These are phyloP conservation scores for Phytophthora boehmeriae DNA, from an alignment of 352 stramenopile genomes.

Conservation along the genomic window DNA sequence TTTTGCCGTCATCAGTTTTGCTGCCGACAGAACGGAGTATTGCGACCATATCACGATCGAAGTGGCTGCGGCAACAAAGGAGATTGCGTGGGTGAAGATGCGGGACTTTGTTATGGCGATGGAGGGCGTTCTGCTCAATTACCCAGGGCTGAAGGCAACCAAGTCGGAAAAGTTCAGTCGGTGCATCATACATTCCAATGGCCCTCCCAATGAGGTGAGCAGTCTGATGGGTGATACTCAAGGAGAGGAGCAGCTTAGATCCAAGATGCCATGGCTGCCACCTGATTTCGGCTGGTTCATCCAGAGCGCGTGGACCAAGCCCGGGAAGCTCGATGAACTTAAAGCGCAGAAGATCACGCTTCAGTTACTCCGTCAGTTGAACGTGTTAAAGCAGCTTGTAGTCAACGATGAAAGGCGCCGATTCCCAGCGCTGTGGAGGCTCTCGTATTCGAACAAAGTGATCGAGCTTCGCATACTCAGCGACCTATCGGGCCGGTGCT, in stretches of 20 bases:
- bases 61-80: neutral
- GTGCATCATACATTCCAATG: neutral
- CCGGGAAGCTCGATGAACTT: neutral
- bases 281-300: conserved; percentile 4
- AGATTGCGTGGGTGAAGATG: conserved; percentile 6
- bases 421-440: conserved; percentile 1
- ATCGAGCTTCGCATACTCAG: neutral
- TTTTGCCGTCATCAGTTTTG: neutral
- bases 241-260: neutral
- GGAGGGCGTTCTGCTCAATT: neutral
- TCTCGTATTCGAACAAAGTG: neutral
- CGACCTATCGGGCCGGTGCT: neutral
- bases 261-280: neutral
- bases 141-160: neutral
- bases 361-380: too few species aligned
- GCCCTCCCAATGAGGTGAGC: neutral
- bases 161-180: neutral
- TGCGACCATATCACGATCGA: neutral
- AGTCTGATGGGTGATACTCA: neutral
- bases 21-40: neutral
- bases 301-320: neutral
- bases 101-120: neutral
- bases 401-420: neutral
- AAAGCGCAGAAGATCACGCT: neutral
- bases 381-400: neutral